phyloP scores from a whole-genome alignment of 108 stramenopile genomes.

The Nitzschia sp. region DNA sequence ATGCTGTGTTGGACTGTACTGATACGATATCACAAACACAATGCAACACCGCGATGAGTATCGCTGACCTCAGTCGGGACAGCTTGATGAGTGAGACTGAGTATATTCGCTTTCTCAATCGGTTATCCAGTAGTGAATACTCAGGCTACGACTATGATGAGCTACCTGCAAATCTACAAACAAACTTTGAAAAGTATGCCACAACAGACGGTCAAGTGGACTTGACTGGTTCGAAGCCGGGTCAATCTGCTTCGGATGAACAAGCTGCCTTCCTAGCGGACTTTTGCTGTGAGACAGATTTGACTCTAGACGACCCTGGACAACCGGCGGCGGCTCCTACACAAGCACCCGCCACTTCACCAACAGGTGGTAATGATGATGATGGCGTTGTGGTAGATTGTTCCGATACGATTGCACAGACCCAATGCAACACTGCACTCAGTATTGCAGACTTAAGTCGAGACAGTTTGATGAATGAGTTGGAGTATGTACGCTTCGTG shows the following conservation, averaged over 20 bases:
- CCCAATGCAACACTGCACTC: conserved; percentile 23
- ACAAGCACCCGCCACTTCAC: conserved; percentile 12
- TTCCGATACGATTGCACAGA: background rate
- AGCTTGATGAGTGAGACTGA: conserved; percentile 29
- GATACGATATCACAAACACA: conserved; percentile 3
- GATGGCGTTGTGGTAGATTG: background rate
- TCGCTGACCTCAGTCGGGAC: conserved; percentile 35
- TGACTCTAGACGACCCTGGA: conserved; percentile 17
- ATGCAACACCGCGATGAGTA: conserved; percentile 30
- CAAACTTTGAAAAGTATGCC: conserved; percentile 37
- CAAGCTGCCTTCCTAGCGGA: conserved; percentile 20
- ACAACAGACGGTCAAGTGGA: conserved; percentile 23
- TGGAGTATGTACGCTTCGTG: conserved; percentile 38
- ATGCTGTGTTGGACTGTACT: background rate
- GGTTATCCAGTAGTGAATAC: conserved; percentile 25
- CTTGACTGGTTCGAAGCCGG: conserved; percentile 33
- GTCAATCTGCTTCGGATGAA: conserved; percentile 9
- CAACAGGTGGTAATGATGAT: background rate
- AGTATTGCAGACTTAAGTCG: conserved; percentile 23
- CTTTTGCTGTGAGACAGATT: conserved; percentile 29
- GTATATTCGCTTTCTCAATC: conserved; percentile 44
- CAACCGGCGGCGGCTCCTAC: background rate
- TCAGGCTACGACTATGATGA: conserved; percentile 11
- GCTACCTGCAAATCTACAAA: conserved; percentile 21
- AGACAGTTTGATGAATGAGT: conserved; percentile 27